phyloP scores from a whole-genome alignment of 768 basidiomycete genomes.

The Phanerochaete carnosa region DNA sequence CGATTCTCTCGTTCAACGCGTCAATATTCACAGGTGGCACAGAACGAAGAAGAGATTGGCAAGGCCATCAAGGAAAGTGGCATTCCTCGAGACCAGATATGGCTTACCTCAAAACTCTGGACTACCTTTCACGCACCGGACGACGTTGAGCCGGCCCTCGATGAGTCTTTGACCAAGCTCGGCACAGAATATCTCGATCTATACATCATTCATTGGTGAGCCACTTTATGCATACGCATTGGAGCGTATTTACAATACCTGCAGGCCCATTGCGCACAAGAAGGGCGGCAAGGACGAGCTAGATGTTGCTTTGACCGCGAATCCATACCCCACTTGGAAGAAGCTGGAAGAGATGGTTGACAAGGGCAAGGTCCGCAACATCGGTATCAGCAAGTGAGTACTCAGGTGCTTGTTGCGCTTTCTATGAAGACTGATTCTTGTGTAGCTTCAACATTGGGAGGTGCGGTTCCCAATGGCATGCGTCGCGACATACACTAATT shows the following conservation, averaged over 20 bases:
- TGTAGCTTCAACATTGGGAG: slow-evolving; percentile 59
- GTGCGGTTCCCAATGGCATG: slow-evolving; percentile 11
- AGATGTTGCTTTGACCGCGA: slow-evolving; percentile 54
- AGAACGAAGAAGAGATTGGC: slow-evolving; percentile 74
- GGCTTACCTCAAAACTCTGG: slow-evolving; percentile 76
- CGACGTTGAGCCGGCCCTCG: slow-evolving; percentile 63
- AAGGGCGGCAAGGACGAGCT: slow-evolving; percentile 45
- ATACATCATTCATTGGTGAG: slow-evolving; percentile 78
- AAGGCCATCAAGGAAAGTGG: slow-evolving; percentile 55
- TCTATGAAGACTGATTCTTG: slow-evolving; percentile 1
- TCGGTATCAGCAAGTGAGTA: slow-evolving; percentile 78
- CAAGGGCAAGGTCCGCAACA: slow-evolving; percentile 74
- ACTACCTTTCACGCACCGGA: slow-evolving; percentile 74
- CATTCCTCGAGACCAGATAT: slow-evolving; percentile 60
- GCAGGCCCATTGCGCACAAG: slow-evolving; percentile 67
- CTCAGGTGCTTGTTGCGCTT: not conserved
- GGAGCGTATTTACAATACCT: not conserved
- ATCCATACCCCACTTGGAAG: slow-evolving; percentile 78
- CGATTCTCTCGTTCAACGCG: not conserved
- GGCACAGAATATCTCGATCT: slow-evolving; percentile 73
- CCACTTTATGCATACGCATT: not conserved
- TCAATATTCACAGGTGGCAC: not conserved
- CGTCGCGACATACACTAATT: not conserved
- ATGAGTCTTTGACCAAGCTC: slow-evolving; percentile 60
- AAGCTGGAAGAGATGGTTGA: slow-evolving; percentile 76